These are phyloP conservation scores for Nakazawaea sp. DNA, from an alignment of 805 yeast genomes.

Conservation along the genomic window DNA sequence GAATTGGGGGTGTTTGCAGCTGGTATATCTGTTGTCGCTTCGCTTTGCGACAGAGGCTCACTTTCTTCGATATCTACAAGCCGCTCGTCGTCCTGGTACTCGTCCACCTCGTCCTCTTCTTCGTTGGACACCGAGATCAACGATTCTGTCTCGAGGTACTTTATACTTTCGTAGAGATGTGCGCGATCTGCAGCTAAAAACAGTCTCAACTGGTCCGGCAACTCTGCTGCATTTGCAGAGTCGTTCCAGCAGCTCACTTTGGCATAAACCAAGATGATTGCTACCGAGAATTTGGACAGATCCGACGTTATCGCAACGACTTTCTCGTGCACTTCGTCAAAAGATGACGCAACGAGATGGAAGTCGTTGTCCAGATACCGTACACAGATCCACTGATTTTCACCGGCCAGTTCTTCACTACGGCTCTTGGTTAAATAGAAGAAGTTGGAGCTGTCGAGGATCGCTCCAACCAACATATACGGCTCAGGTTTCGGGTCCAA, in stretches of 20 bases:
- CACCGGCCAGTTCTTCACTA: constrained; percentile 10
- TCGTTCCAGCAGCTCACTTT: constrained; percentile 3
- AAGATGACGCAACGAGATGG: constrained; percentile 6
- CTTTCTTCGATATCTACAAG: background rate
- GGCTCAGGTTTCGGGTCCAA: constrained; percentile 23
- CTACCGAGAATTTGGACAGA: background rate
- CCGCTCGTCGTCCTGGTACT: no score
- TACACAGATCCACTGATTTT: constrained; percentile 23
- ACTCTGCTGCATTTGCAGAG: background rate
- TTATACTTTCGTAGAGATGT: background rate
- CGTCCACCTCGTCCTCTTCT: constrained; percentile 10
- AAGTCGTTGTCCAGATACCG: constrained; percentile 19
- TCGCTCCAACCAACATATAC: constrained; percentile 30
- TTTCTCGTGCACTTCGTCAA: constrained; percentile 2
- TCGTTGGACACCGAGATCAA: background rate
- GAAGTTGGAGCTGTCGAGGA: constrained; percentile 24
- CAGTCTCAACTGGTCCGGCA: constrained; percentile 1
- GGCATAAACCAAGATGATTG: constrained; percentile 5
- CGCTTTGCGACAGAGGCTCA: no score
- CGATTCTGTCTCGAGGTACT: background rate
- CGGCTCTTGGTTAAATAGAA: constrained; percentile 19
- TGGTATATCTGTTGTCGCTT: background rate
- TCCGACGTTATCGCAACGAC: constrained; percentile 1
- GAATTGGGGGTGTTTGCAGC: no score
- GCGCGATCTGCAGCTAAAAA: constrained; percentile 2